Conservation (phyloP, 345 rosid genomes). For the Syzygium jambos region DNA sequence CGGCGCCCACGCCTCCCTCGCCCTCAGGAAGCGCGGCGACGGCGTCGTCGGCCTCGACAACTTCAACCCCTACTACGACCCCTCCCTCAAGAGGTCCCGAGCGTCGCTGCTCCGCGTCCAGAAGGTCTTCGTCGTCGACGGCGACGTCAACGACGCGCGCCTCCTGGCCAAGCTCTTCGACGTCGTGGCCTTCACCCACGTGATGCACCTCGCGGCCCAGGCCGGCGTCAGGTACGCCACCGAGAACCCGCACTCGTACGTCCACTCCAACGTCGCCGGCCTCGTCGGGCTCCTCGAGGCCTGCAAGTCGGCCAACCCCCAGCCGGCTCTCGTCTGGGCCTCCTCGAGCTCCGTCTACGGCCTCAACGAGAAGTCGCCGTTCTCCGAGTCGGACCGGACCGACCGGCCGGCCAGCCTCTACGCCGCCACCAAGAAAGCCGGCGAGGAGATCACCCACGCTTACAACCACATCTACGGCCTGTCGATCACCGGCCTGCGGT, state of each 20-base stretch:
- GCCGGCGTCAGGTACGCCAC: conserved; percentile 79
- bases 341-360: conserved; percentile 85
- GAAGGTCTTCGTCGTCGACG: conserved; percentile 53
- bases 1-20: conserved; percentile 60
- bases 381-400: conserved; percentile 61
- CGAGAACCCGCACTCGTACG: conserved; percentile 69
- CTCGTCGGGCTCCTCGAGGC: conserved; percentile 61
- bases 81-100: conserved; percentile 49
- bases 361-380: conserved; percentile 55
- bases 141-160: conserved; percentile 59
- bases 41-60: conserved; percentile 79
- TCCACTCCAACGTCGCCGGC: conserved; percentile 72
- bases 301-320: conserved; percentile 65
- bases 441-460: conserved; percentile 75
- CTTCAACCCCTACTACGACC: conserved; percentile 70
- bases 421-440: conserved; percentile 86
- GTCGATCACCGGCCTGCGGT: conserved; percentile 65
- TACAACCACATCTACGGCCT: conserved; percentile 80
- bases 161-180: conserved; percentile 58
- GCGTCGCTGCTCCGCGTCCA: conserved; percentile 21
- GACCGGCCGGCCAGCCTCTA: conserved; percentile 81
- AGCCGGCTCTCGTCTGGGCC: conserved; percentile 81
- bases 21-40: conserved; percentile 61
- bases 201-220: conserved; percentile 88
- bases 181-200: conserved; percentile 71